Evolutionary conservation across 2,329 filamentous ascomycete species (phyloP), one percentile per base, ranked within the genome.

Genomic region (Paraphaeosphaeria minitans): DNA sequence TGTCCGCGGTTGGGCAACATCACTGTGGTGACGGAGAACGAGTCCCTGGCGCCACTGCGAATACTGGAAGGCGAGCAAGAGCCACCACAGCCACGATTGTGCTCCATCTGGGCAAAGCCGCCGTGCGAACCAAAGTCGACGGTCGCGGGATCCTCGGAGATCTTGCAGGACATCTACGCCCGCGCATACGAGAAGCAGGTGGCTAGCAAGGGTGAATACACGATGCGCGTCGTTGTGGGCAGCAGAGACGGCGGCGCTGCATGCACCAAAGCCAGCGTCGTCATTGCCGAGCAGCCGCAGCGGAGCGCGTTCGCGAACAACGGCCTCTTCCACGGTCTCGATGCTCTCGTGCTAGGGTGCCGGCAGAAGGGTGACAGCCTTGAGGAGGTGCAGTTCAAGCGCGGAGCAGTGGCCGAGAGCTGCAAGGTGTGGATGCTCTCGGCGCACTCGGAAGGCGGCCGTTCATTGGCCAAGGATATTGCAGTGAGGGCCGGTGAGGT

Each of bases 371-470:
- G 74, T 41, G 71, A 75, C 43, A 74, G 73, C 66, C 64, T 76
- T 43, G 68, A 76, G 53, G 74, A 76, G 59, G 71, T 76, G 54
- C 72, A 73, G 42, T 76, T 76, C 69, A 76, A 76, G 63, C 72
- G 71, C 19, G 70, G 69, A 14, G 65, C 65, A 10, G 72, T 74
- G 41, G 66, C 64, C 21, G 64, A 68, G 22, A 60, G 62, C 48
- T 73, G 72, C 55, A 65, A 64, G 42, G 65, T 75, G 61, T 76
- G 72, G 68, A 62, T 75, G 61, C 66, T 75, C 53, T 70, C 70
- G 19, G 69, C 71, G 16, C 66, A 69, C 49, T 71, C 70, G 1
- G 70, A 73, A 12, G 71, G 68, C 19, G 74, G 73, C 10, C 71
- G 72, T 10, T 70, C 72, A 58, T 63, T 76, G 62, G 71, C 73